Evolutionary conservation across 441 rosid genomes (phyloP), one percentile per base, ranked within the genome.

Genomic region (Corymbia citriodora): DNA sequence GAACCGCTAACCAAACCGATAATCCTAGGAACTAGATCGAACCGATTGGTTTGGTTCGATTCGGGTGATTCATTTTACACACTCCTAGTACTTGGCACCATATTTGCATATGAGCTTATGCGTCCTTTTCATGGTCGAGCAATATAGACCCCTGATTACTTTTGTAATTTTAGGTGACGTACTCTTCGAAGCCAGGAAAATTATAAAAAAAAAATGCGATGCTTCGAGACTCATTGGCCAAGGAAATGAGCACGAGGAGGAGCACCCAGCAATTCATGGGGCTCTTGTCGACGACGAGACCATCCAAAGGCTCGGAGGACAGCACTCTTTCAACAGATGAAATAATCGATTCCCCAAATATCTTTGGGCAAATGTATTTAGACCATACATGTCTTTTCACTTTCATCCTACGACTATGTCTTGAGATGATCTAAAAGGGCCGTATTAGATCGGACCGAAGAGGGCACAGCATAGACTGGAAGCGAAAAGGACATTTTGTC

Each of bases 61-160:
- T 40, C 5, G 45, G 45, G 6, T 40, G 6, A 40, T 40, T 40
- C 45, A 6, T 40, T 40, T 40, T 40, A 40, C 45, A 40, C 45
- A 40, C 6, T 6, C 45, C 6, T 40, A 40, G 9, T 6, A 36
- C 3, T 33, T 3, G 4, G 15, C 8, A 18, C 5, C 4, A 3
- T 63, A 6, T 63, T 29, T 0, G 72, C 36, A 7, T 15, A 14
- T 2, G 19, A 63, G 36, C 36, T 63, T n/a, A 40, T 40, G 45
- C 6, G 19, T n/a, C 36, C 19, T 15, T 65, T 65, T 4, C 31
- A 14, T 10, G 15, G 72, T 65, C 9, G 8, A 15, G 29, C 27
- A 23, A 21, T 11, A 7, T 13, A 50, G n/a, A 74, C 25, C 12
- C 15, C 10, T 2, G 9, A 74, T 40, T 36, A 36, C 36, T 31